phyloP scores from a whole-genome alignment of 164 flowering plant genomes.

The Chloranthus sessilifolius region DNA sequence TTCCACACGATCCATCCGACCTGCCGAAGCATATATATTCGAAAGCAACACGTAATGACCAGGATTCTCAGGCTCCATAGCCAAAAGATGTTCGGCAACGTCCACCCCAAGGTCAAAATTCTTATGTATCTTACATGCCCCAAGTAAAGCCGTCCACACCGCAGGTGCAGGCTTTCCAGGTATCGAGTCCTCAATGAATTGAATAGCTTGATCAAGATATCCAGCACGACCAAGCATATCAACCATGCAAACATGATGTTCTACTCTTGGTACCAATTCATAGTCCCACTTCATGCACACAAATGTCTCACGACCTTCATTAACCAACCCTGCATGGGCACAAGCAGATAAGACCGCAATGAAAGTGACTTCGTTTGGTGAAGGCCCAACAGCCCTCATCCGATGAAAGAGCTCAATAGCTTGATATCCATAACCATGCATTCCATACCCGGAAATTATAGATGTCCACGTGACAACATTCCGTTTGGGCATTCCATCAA shows the following conservation, averaged over 20 bases:
- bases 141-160: constrained; percentile 76
- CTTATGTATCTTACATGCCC: constrained; percentile 81
- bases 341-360: constrained; percentile 67
- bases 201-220: constrained; percentile 45
- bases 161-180: constrained; percentile 39
- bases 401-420: constrained; percentile 44
- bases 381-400: constrained; percentile 39
- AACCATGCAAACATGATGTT: constrained; percentile 76
- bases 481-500: constrained; percentile 42
- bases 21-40: constrained; percentile 65
- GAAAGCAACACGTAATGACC: constrained; percentile 73
- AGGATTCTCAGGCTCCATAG: constrained; percentile 55
- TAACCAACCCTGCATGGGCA: constrained; percentile 62
- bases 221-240: constrained; percentile 84
- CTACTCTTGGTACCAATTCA: constrained; percentile 43
- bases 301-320: constrained; percentile 40
- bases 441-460: constrained; percentile 74
- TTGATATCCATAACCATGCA: constrained; percentile 55
- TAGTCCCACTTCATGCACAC: constrained; percentile 37
- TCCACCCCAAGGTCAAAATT: constrained; percentile 47
- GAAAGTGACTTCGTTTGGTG: constrained; percentile 60
- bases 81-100: constrained; percentile 54
- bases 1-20: constrained; percentile 64
- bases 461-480: constrained; percentile 78
- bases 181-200: constrained; percentile 26